phyloP scores from a whole-genome alignment of 225 moss, liverwort and hornwort genomes.

The Marchantia polymorpha region DNA sequence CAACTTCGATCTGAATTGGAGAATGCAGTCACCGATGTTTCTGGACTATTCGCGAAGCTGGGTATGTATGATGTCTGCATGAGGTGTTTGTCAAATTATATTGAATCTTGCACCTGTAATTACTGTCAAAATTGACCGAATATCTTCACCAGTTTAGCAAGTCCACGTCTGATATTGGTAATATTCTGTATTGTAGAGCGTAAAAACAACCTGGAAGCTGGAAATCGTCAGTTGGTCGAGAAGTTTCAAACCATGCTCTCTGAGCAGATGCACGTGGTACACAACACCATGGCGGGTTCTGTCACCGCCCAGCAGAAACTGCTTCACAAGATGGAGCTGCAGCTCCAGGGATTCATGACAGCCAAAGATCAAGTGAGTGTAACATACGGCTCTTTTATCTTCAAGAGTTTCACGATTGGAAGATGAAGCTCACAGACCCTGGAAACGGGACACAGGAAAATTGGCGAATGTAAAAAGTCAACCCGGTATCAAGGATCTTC shows the following conservation, averaged over 20 bases:
- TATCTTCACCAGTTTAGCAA: neutral
- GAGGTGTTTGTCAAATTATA: neutral
- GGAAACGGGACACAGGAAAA: too few species aligned
- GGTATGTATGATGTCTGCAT: slow-evolving; percentile 36
- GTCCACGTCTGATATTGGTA: neutral
- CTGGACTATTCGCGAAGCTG: slow-evolving; percentile 75
- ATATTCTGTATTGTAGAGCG: slow-evolving; percentile 49
- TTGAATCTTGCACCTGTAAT: too few species aligned
- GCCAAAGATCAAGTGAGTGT: slow-evolving; percentile 58
- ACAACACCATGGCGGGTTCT: slow-evolving; percentile 57
- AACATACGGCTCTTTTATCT: neutral
- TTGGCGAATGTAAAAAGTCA: too few species aligned
- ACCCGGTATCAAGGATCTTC: too few species aligned
- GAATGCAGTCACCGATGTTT: slow-evolving; percentile 63
- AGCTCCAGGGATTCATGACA: slow-evolving; percentile 56
- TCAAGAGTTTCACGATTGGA: too few species aligned
- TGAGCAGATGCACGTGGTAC: slow-evolving; percentile 63
- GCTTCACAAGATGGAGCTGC: slow-evolving; percentile 62
- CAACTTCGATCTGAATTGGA: slow-evolving; percentile 78
- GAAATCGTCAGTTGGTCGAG: slow-evolving; percentile 63
- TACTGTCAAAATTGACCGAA: neutral
- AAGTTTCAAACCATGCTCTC: slow-evolving; percentile 58
- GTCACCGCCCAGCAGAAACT: slow-evolving; percentile 74
- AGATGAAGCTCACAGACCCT: too few species aligned
- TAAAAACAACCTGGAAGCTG: slow-evolving; percentile 64